phyloP scores from a whole-genome alignment of 306 rosid genomes.

The Cicer arietinum region DNA sequence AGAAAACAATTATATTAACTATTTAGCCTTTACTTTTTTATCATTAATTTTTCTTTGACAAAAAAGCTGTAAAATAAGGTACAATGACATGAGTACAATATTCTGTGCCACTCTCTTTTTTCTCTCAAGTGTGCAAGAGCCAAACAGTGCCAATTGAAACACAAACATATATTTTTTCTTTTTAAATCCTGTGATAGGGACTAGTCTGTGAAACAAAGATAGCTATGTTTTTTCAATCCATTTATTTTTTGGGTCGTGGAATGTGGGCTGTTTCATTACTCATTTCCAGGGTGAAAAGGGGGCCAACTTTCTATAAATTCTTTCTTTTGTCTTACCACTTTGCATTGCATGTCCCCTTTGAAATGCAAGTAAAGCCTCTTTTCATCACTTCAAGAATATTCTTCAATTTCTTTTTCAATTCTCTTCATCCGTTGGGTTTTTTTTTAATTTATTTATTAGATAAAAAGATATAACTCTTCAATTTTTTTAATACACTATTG shows the following conservation, averaged over 20 bases:
- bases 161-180: constrained; percentile 35
- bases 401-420: constrained; percentile 22
- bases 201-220: constrained; percentile 49
- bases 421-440: neutral
- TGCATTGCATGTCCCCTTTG: constrained; percentile 75
- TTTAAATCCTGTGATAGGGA: constrained; percentile 58
- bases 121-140: constrained; percentile 25
- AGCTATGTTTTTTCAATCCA: constrained; percentile 15
- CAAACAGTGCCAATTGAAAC: constrained; percentile 34
- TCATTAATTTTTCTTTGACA: neutral
- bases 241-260: constrained; percentile 45
- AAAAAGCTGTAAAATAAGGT: constrained; percentile 33
- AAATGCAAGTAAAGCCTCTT: constrained; percentile 52
- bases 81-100: constrained; percentile 42
- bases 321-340: constrained; percentile 57
- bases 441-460: neutral
- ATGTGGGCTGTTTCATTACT: constrained; percentile 54
- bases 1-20: neutral
- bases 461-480: neutral
- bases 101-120: constrained; percentile 43
- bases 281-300: constrained; percentile 66
- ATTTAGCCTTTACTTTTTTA: constrained; percentile 19
- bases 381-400: constrained; percentile 48
- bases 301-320: constrained; percentile 80
- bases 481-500: constrained; percentile 23